These are phyloP conservation scores for Phaeodactylum tricornutum DNA, from an alignment of 108 stramenopile species.

Conservation along the genomic window DNA sequence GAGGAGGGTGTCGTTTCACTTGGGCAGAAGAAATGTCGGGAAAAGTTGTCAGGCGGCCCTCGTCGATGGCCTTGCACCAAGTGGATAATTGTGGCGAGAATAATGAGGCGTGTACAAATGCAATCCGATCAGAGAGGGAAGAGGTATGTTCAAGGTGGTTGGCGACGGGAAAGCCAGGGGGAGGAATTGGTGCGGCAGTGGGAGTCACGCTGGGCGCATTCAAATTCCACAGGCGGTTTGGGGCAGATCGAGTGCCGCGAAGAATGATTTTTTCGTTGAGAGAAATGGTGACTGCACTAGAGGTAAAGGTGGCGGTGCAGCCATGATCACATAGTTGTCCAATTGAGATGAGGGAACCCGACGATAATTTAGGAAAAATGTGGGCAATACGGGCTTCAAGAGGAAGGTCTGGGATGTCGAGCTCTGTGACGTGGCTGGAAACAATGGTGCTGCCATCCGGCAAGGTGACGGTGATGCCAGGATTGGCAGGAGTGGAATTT, in stretches of 20 bases:
- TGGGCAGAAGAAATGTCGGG: conserved; percentile 2
- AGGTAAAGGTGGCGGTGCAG: conserved; percentile 3
- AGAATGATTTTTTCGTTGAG: not conserved
- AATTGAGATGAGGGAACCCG: conserved; percentile 2
- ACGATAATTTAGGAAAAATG: conserved; percentile 1
- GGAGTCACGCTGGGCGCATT: not conserved
- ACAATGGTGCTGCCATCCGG: conserved; percentile 5
- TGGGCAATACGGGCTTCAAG: conserved; percentile 8
- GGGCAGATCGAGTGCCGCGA: not conserved
- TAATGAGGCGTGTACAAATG: conserved; percentile 23
- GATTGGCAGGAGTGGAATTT: not conserved
- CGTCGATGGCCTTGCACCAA: conserved; percentile 6
- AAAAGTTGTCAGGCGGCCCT: conserved; percentile 10
- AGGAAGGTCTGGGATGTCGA: conserved; percentile 1
- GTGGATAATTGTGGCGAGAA: conserved; percentile 20
- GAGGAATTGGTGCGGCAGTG: not conserved
- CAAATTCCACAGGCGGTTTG: not conserved
- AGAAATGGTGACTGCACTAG: not conserved
- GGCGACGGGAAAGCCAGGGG: not conserved
- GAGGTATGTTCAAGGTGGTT: no score
- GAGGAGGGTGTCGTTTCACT: conserved; percentile 8
- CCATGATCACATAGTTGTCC: conserved; percentile 1
- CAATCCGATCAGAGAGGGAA: conserved; percentile 6
- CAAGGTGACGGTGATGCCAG: conserved; percentile 2
- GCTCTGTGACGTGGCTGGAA: conserved; percentile 4